Conservation (phyloP, 129 eudicot species). For the Flaveria brownii region DNA sequence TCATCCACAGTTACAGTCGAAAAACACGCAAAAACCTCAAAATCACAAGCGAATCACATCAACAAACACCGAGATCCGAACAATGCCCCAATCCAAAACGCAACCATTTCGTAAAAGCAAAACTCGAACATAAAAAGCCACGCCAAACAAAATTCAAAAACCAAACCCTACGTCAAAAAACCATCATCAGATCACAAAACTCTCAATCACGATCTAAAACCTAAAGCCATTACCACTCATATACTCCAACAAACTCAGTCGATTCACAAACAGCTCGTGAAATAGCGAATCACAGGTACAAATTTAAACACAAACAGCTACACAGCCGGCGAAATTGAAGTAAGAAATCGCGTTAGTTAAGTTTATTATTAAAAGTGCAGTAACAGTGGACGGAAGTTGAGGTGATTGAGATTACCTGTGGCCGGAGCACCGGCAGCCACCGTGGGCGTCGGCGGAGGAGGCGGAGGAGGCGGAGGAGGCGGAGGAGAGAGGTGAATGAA, state of each 20-base stretch:
- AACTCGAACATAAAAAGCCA: conserved; percentile 1
- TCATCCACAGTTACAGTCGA: neutral
- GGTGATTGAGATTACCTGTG: conserved; percentile 9
- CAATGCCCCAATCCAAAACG: conserved; percentile 26
- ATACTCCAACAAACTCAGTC: neutral
- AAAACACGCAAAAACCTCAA: conserved; percentile 2
- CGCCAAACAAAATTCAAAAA: neutral
- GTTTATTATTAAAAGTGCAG: neutral
- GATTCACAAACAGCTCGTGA: conserved; percentile 3
- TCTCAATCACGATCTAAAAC: conserved; percentile 7
- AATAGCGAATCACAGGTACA: neutral
- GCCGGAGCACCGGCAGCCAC: conserved; percentile 18
- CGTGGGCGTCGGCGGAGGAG: conserved; percentile 15
- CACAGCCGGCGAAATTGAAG: conserved; percentile 15
- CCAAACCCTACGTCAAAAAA: neutral
- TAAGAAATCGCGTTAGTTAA: neutral
- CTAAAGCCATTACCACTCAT: neutral
- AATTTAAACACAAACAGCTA: neutral
- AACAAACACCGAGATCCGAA: conserved; percentile 30
- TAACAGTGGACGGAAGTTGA: too few species aligned
- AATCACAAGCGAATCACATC: conserved; percentile 13
- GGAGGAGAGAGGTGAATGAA: neutral
- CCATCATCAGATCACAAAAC: conserved; percentile 23
- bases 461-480: conserved; percentile 8
- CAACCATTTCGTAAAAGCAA: conserved; percentile 7